phyloP scores from a whole-genome alignment of 352 stramenopile species.

The Phytopythium aichiense region DNA sequence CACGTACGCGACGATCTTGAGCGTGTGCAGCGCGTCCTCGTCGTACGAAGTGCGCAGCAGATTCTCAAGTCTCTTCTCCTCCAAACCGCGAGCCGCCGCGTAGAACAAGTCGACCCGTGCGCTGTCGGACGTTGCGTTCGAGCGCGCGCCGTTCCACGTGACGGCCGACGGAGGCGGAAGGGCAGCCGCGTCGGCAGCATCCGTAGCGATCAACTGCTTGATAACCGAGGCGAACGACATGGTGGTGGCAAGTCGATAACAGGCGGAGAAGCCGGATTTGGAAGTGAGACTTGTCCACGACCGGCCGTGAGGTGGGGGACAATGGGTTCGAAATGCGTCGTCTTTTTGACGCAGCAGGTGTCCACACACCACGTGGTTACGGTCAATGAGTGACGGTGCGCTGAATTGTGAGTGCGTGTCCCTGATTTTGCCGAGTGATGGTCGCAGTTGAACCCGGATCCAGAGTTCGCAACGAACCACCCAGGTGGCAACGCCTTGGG shows the following conservation, averaged over 20 bases:
- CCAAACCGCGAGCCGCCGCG: conserved; percentile 21
- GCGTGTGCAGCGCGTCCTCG: conserved; percentile 45
- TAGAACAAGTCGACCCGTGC: conserved; percentile 49
- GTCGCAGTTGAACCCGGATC: background rate
- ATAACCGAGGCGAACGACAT: conserved; percentile 22
- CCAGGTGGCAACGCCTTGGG: too few species aligned
- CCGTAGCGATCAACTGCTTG: conserved; percentile 16
- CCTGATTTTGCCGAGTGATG: conserved; percentile 6
- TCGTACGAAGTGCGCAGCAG: conserved; percentile 35
- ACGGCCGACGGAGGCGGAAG: conserved; percentile 8
- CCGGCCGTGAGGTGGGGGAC: background rate
- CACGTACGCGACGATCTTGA: conserved; percentile 51
- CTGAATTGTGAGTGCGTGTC: background rate
- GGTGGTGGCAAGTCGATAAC: background rate
- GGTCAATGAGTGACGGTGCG: conserved; percentile 1
- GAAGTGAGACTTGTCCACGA: conserved; percentile 10
- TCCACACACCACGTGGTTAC: background rate
- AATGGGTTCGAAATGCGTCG: background rate
- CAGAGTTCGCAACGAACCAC: too few species aligned
- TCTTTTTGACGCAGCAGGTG: background rate
- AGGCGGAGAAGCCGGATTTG: conserved; percentile 1
- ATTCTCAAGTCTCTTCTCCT: conserved; percentile 19
- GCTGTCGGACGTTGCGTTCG: conserved; percentile 26
- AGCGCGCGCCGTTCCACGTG: conserved; percentile 41
- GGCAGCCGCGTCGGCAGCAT: background rate